Percentiles rank a stretch among this genome's conserved stretches.
These are phyloP conservation scores for Mitragyna speciosa DNA, from an alignment of 257 asterid species.

Conservation along the genomic window DNA sequence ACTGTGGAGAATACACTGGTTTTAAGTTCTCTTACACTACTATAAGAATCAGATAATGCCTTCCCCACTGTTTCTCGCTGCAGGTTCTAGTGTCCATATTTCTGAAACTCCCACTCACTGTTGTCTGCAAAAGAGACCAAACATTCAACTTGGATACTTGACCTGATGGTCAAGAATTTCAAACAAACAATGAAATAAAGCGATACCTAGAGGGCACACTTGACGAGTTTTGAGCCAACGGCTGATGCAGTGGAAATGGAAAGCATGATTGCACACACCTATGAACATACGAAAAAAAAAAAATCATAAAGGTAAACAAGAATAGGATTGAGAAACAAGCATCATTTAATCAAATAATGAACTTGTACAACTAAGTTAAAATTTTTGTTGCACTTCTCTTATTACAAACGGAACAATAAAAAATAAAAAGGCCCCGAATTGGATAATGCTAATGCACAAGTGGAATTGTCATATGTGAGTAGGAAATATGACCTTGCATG, in stretches of 20 bases:
- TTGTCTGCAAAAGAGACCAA: slow-evolving; percentile 51
- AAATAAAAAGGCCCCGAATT: background rate
- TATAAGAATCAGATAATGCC: background rate
- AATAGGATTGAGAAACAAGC: background rate
- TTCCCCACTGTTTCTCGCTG: background rate
- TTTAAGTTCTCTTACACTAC: background rate
- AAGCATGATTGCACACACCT: slow-evolving; percentile 99
- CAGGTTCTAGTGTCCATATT: slow-evolving; percentile 73
- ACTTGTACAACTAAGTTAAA: background rate
- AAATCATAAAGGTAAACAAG: background rate
- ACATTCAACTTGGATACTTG: background rate
- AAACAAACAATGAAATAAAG: background rate
- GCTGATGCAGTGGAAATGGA: slow-evolving; percentile 97
- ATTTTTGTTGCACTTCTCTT: background rate
- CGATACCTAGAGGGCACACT: slow-evolving; percentile 86
- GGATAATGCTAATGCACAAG: background rate
- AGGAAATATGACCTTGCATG: background rate
- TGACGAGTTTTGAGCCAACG: slow-evolving; percentile 99
- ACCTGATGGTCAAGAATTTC: background rate
- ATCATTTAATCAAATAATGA: background rate
- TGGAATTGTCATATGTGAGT: no score
- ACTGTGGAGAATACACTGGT: background rate
- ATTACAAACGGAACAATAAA: background rate
- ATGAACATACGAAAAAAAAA: background rate
- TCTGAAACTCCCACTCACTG: slow-evolving; percentile 99